phyloP scores from a whole-genome alignment of 1,139 yeast genomes.

The Barnettozyma hawaiiensis region DNA sequence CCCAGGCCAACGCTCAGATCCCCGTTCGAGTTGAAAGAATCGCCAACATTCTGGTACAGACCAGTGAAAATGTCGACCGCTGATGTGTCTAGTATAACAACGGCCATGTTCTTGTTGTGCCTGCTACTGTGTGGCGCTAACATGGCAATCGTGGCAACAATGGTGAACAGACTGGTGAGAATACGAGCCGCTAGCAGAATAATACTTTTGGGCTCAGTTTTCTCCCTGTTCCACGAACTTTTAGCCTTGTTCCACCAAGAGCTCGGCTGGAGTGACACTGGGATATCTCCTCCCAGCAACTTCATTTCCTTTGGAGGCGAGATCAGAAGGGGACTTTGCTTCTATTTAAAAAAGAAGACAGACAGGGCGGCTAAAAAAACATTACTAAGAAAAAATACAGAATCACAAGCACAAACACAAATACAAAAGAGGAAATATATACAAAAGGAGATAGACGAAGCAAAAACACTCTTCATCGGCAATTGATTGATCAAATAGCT shows the following conservation, averaged over 20 bases:
- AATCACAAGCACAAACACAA: too few relatives aligned
- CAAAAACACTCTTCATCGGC: too few relatives aligned
- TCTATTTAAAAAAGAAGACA: too few relatives aligned
- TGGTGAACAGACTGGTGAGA: neutral
- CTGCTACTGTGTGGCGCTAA: slow-evolving; percentile 31
- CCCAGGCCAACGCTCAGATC: slow-evolving; percentile 34
- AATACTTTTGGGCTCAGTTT: slow-evolving; percentile 4
- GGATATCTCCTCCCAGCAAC: neutral
- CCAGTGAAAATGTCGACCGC: slow-evolving; percentile 49
- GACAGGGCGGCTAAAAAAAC: too few relatives aligned
- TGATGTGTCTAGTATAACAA: slow-evolving; percentile 42
- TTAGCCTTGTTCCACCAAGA: neutral
- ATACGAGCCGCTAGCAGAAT: neutral
- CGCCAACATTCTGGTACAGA: slow-evolving; percentile 41
- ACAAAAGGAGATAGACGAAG: too few relatives aligned
- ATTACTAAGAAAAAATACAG: too few relatives aligned
- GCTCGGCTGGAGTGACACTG: neutral
- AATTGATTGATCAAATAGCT: neutral
- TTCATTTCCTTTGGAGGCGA: neutral
- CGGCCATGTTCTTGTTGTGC: slow-evolving; percentile 27
- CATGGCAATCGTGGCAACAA: slow-evolving; percentile 27
- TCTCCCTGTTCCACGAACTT: neutral
- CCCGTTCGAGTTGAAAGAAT: slow-evolving; percentile 25
- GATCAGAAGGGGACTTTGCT: too few relatives aligned
- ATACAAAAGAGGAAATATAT: too few relatives aligned